Evolutionary conservation across 1,139 yeast species (phyloP).

Genomic region (Candida anutae): DNA sequence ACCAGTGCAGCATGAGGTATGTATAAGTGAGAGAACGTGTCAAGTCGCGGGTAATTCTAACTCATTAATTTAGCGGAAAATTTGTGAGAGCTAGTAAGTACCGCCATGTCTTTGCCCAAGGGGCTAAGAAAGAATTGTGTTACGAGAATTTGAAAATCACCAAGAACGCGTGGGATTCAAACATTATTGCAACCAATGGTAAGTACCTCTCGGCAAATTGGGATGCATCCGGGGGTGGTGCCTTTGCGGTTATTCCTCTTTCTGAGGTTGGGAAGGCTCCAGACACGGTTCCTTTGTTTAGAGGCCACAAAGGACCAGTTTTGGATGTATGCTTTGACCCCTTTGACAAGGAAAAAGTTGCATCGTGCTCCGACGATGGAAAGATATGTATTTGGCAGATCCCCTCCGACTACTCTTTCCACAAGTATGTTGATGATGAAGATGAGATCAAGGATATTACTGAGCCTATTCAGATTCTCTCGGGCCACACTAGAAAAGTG

Average conservation of each 20-base stretch:
- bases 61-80: slow-evolving; percentile 54
- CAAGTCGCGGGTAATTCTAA: slow-evolving; percentile 1
- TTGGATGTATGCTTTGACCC: slow-evolving; percentile 94
- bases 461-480: slow-evolving; percentile 56
- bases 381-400: slow-evolving; percentile 81
- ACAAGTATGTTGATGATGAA: slow-evolving; percentile 48
- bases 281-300: slow-evolving; percentile 83
- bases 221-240: slow-evolving; percentile 96
- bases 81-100: slow-evolving; percentile 95
- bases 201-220: slow-evolving; percentile 81
- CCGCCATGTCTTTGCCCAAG: slow-evolving; percentile 93
- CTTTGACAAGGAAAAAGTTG: slow-evolving; percentile 67
- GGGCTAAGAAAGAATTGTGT: slow-evolving; percentile 78
- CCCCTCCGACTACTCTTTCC: slow-evolving; percentile 72
- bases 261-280: slow-evolving; percentile 89
- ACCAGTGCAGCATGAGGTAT: not conserved
- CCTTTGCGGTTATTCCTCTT: slow-evolving; percentile 87
- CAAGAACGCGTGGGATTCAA: slow-evolving; percentile 94
- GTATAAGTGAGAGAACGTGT: not conserved
- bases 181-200: slow-evolving; percentile 72
- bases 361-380: slow-evolving; percentile 88
- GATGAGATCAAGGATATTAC: slow-evolving; percentile 62
- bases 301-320: slow-evolving; percentile 95
- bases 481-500: slow-evolving; percentile 89
- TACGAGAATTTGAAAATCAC: slow-evolving; percentile 83